phyloP scores from a whole-genome alignment of 352 stramenopile species.

The Phytopythium montanum region DNA sequence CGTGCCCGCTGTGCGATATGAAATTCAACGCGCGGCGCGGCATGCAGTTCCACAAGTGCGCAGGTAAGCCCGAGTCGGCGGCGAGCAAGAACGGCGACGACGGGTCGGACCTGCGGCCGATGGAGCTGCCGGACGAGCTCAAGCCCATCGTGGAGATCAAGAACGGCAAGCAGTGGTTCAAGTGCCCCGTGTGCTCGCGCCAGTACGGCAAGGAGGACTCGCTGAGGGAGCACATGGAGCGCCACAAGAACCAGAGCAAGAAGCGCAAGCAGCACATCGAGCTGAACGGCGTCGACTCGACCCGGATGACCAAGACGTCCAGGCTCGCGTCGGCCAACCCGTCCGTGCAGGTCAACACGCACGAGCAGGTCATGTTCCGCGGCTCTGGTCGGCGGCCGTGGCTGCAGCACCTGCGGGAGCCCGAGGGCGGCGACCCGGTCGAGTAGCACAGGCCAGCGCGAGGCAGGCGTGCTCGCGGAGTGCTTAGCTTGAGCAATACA shows the following conservation, averaged over 20 bases:
- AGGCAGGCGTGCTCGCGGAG: neutral
- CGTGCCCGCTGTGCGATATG: conserved; percentile 72
- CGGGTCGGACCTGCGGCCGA: conserved; percentile 39
- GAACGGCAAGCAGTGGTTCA: conserved; percentile 85
- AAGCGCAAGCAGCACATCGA: conserved; percentile 87
- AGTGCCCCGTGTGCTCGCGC: conserved; percentile 74
- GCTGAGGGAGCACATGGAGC: conserved; percentile 73
- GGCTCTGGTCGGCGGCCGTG: conserved; percentile 66
- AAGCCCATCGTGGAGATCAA: conserved; percentile 70
- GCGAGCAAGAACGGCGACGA: conserved; percentile 25
- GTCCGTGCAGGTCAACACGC: conserved; percentile 85
- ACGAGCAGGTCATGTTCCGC: conserved; percentile 84
- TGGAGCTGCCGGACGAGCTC: conserved; percentile 63
- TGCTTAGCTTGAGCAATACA: neutral
- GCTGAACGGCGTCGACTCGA: conserved; percentile 76
- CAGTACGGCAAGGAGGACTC: conserved; percentile 79
- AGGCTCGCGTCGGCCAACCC: conserved; percentile 82
- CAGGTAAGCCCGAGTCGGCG: conserved; percentile 36
- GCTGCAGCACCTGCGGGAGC: conserved; percentile 67
- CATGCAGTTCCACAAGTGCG: conserved; percentile 86
- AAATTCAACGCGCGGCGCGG: conserved; percentile 84
- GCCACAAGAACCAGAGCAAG: conserved; percentile 83
- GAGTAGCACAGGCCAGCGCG: conserved; percentile 8
- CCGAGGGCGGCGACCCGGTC: conserved; percentile 14
- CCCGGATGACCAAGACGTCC: conserved; percentile 70